Evolutionary conservation across 495 filamentous ascomycete genomes (phyloP), one percentile per base, ranked within the genome.

Genomic region (Hypoxylon cercidicola): DNA sequence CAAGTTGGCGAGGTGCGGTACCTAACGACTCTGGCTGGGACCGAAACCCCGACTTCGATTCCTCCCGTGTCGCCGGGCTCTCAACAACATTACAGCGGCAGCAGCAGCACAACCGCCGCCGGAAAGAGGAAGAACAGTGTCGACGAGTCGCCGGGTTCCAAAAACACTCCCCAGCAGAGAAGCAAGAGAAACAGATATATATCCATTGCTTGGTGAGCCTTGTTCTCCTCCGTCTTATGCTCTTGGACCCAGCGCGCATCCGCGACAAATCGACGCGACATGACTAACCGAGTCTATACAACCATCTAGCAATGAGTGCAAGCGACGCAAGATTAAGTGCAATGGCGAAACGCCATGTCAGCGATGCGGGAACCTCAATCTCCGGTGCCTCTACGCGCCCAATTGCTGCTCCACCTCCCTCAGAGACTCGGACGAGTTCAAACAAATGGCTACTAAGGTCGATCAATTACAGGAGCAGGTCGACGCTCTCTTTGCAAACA

Each of bases 251-350:
- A 16, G n/a, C 40, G 43, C 46, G 18, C 37, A 44, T 39, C 32
- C 13, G 23, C n/a, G 13, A 18, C 13, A 21, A 34, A 7, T 18
- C 40, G 23, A 43, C 18, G 58, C 41, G 19, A 44, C 21, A 55
- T 41, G 41, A 50, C 30, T 63, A n/a, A 57, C 66, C 25, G 2
- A 43, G 34, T 20, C 19, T 43, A 7, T 20, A 11, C 15, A 18
- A 46, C 43, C 15, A 13, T 11, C 13, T 48, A 92, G 90, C 70
- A 94, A 93, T 65, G 91, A 94, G 72, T 96, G 92, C 77, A 96
- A 95, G 69, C 83, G 91, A 20, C 87, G 92, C 48, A 96, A 97
- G 77, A 96, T 97, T 75, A 95, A 95, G 72, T 97, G 93, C 77
- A 94, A 95, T 74, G 93, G 93, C 40, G 83, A 95, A 69, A 86